Evolutionary conservation across 2,329 filamentous ascomycete genomes (phyloP), one percentile per base, ranked within the genome.

Genomic region (Dryadomyces quercivorus): DNA sequence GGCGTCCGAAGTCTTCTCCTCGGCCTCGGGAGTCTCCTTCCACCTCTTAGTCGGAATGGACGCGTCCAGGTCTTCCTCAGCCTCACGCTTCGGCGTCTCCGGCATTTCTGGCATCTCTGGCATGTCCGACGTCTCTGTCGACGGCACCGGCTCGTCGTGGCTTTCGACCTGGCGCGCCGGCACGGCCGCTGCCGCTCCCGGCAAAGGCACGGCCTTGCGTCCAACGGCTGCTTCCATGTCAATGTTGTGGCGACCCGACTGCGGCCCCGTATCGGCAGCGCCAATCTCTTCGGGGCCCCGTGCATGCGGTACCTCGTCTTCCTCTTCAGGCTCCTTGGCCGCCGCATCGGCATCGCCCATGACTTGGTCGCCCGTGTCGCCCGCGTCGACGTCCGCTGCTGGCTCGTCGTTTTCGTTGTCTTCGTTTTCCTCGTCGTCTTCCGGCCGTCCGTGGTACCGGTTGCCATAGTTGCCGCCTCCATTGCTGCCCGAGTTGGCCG

Each of bases 231-330:
- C 79, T 63, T 81, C 79, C 21, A 84, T 67, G 61, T 84, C 76
- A 57, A 84, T 80, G 13, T 72, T 75, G 52, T 75, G 72, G 18
- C 46, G 45, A 38, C 48, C 51, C 13, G 59, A 70, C 68, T 88
- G 91, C 10, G 87, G 83, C 0, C 93, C 93, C 60, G 88, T 86
- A 65, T 98, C 93, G 61, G 88, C 83, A 56, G 90, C 82, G 5
- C 91, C 92, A 51, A 97, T 86, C 61, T 88, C 78, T 34, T 88
- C 82, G 0, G 93, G 93, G 0, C 92, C 92, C 44, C 89, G 78
- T 0, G 87, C 89, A 68, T 95, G 89, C 5, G 90, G 88, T 52
- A 82, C 75, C 56, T 88, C 84, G 8, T 79, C 76, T 7, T 75
- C 59, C 50, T 67, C 59, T 52, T 67, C 67, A 2, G 63, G 62